A percentile compares a stretch with the other conserved stretches of the same genome.
Conservation (phyloP, 192 early-diverging fungal species). For the Funneliformis mosseae region DNA sequence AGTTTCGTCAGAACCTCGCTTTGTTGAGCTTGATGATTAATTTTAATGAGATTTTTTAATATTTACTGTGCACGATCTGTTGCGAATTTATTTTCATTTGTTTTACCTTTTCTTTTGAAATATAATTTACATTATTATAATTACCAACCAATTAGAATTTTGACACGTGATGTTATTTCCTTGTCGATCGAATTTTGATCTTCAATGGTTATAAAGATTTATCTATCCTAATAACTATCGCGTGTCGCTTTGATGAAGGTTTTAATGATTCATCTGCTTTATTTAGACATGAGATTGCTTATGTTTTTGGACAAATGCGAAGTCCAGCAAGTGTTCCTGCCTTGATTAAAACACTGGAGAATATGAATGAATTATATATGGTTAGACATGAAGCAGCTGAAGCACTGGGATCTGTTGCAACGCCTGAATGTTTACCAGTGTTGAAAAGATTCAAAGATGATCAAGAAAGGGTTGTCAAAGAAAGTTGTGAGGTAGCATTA, state of each 20-base stretch:
- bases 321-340: slow-evolving; percentile 87
- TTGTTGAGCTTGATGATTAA: too few species aligned
- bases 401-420: slow-evolving; percentile 94
- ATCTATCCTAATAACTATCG: too few species aligned
- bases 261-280: slow-evolving; percentile 67
- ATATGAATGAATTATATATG: slow-evolving; percentile 81
- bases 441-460: slow-evolving; percentile 76
- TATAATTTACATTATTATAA: too few species aligned
- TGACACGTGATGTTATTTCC: too few species aligned
- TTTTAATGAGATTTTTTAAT: too few species aligned
- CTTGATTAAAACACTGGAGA: slow-evolving; percentile 74
- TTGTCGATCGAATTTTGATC: too few species aligned
- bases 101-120: too few species aligned
- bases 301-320: slow-evolving; percentile 98
- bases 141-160: too few species aligned
- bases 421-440: slow-evolving; percentile 76
- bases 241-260: slow-evolving; percentile 52
- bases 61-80: too few species aligned
- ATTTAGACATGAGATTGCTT: slow-evolving; percentile 95
- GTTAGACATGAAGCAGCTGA: slow-evolving; percentile 98
- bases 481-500: slow-evolving; percentile 90
- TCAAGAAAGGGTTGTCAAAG: slow-evolving; percentile 81
- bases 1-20: too few species aligned
- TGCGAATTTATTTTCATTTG: too few species aligned
- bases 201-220: too few species aligned